A percentile compares a stretch with the other conserved stretches of the same genome.
These are phyloP conservation scores for Tulasnella sp. DNA, from an alignment of 768 basidiomycete species.

Conservation along the genomic window DNA sequence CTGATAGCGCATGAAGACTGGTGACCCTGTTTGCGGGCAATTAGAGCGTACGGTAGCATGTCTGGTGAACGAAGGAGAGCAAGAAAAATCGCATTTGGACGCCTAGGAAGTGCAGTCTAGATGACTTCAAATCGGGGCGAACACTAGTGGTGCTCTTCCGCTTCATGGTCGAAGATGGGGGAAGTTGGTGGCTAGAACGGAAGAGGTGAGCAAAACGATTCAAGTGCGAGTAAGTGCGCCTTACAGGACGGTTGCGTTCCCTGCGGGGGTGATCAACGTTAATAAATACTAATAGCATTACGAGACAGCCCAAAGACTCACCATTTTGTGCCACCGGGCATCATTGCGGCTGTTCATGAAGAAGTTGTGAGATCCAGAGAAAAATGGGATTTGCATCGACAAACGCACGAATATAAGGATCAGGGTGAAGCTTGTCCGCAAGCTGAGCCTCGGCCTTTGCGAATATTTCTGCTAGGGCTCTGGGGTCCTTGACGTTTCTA, in stretches of 20 bases:
- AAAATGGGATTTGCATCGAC: neutral
- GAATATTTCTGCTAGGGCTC: conserved; percentile 70
- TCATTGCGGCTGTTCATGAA: conserved; percentile 56
- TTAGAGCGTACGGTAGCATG: neutral
- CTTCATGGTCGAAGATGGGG: conserved; percentile 23
- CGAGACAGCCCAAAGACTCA: conserved; percentile 41
- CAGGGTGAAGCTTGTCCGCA: conserved; percentile 69
- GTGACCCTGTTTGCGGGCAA: neutral
- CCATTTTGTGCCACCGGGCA: conserved; percentile 96
- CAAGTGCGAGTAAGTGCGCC: neutral
- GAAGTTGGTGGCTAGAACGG: conserved; percentile 14
- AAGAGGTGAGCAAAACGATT: neutral
- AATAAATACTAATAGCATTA: conserved; percentile 20
- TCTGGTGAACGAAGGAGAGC: neutral
- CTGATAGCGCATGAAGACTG: neutral
- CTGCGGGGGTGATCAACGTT: conserved; percentile 38
- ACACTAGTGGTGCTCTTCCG: conserved; percentile 12
- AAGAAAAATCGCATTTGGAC: neutral
- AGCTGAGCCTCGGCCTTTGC: conserved; percentile 75
- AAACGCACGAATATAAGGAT: conserved; percentile 85
- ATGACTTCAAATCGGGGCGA: neutral
- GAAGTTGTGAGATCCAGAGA: neutral
- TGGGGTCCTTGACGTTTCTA: conserved; percentile 80
- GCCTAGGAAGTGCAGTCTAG: neutral
- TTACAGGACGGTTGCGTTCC: conserved; percentile 78